Evolutionary conservation across 139 green algal genomes (phyloP), one percentile per base, ranked within the genome.

Genomic region (Chlorokybus atmophyticus): DNA sequence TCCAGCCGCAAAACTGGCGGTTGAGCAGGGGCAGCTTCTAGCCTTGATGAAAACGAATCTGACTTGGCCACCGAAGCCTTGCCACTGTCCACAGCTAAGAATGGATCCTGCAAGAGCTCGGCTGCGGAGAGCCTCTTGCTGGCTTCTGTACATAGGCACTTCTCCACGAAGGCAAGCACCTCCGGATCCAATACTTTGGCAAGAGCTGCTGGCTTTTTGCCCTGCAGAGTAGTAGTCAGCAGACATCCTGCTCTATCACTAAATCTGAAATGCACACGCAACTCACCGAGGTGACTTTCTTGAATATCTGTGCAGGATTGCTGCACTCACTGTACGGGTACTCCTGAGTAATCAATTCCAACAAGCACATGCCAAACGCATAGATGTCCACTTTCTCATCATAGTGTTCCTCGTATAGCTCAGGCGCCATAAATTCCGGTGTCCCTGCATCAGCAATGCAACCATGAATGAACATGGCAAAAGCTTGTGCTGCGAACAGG

Each of bases 351-450:
- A 87, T 82, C 55, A 99, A 80, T 76, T 99, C 91, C 73, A 99
- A 80, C 63, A 99, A 66, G 68, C 85, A 95, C 90, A 98, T 97
- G 48, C 89, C 88, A 67, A 94, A 93, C 25, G 78, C 83, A 66
- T 94, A 94, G n/a, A 96, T 89, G 63, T 97, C 91, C 29, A 96
- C 91, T 32, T 91, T 85, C 72, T 97, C 91, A 55, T 95, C 82
- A 53, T 99, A 99, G 52, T 95, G 82, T 75, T 99, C 92, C 55
- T 98, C 88, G 40, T 97, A 99, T 64, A 98, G 83, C 81, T 99
- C 92, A 7, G 84, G 90, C 3, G 90, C 90, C 90, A 98, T 98
- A 77, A 98, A 98, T 71, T 98, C 84, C 24, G 87, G 87, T 3
- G 87, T 94, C 52, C 87, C 63, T 69, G 52, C 6, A 50, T 14